phyloP scores from a whole-genome alignment of 257 asterid genomes.

The Solanum piurae region DNA sequence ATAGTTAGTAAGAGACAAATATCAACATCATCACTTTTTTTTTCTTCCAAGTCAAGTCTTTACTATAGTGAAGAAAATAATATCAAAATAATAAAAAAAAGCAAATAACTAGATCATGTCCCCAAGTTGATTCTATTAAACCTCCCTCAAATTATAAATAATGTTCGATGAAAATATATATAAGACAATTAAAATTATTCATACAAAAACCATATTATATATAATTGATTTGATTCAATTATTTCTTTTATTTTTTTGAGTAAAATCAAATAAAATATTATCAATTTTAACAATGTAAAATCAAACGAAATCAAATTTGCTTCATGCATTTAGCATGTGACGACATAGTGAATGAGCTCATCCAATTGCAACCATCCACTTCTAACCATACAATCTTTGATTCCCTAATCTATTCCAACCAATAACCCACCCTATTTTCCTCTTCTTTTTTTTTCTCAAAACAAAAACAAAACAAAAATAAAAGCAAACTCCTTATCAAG shows the following conservation, averaged over 20 bases:
- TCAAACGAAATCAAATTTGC: background rate
- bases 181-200: background rate
- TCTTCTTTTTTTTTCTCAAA: background rate
- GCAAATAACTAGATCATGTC: background rate
- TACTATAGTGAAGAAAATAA: too few relatives aligned
- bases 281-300: too few relatives aligned
- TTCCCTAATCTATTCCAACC: background rate
- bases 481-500: background rate
- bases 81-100: too few relatives aligned
- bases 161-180: too few relatives aligned
- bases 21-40: too few relatives aligned
- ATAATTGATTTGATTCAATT: too few relatives aligned
- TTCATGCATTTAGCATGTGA: background rate
- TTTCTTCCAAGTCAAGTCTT: background rate
- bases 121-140: background rate
- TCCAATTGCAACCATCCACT: background rate
- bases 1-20: background rate
- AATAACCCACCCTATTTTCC: background rate
- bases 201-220: too few relatives aligned
- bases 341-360: background rate
- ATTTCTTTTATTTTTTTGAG: too few relatives aligned
- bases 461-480: background rate
- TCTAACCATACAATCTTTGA: background rate
- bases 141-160: background rate
- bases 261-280: too few relatives aligned